Percentiles rank a stretch among this genome's conserved stretches.
Evolutionary conservation across 1,284 basidiomycete species (phyloP).

Genomic region (Mrakiaceae sp.): DNA sequence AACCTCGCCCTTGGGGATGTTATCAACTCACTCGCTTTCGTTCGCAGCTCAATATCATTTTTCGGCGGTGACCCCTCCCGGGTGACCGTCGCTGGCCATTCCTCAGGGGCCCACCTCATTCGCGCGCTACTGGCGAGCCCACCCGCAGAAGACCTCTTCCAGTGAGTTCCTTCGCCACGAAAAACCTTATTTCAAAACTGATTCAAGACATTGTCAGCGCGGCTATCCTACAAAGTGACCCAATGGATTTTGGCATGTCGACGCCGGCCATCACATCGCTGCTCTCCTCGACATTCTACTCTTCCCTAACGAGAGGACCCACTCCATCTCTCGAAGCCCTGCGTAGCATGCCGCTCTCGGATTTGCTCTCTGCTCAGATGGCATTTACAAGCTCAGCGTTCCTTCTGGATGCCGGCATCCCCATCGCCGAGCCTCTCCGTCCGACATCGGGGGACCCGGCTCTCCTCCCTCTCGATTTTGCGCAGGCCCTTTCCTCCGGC

Average conservation of each 20-base stretch:
- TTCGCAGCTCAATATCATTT: conserved; percentile 43
- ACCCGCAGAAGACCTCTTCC: conserved; percentile 25
- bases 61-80: conserved; percentile 56
- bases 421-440: conserved; percentile 36
- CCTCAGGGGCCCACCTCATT: conserved; percentile 69
- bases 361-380: conserved; percentile 38
- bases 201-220: conserved; percentile 50
- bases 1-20: conserved; percentile 64
- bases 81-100: conserved; percentile 78
- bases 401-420: conserved; percentile 43
- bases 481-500: conserved; percentile 9
- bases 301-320: conserved; percentile 30
- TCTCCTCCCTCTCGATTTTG: conserved; percentile 14
- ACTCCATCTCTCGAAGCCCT: conserved; percentile 41
- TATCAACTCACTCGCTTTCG: conserved; percentile 54
- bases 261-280: conserved; percentile 43
- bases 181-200: conserved; percentile 28
- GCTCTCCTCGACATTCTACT: conserved; percentile 47
- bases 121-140: conserved; percentile 38
- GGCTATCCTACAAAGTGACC: conserved; percentile 67
- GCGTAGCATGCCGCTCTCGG: conserved; percentile 44
- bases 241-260: conserved; percentile 68
- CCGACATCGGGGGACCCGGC: conserved; percentile 16
- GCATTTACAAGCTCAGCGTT: conserved; percentile 38
- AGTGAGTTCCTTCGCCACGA: neutral